A percentile compares a stretch with the other conserved stretches of the same genome.
These are phyloP conservation scores for Alternaria sp. DNA, from an alignment of 2,329 filamentous ascomycete genomes.

Conservation along the genomic window DNA sequence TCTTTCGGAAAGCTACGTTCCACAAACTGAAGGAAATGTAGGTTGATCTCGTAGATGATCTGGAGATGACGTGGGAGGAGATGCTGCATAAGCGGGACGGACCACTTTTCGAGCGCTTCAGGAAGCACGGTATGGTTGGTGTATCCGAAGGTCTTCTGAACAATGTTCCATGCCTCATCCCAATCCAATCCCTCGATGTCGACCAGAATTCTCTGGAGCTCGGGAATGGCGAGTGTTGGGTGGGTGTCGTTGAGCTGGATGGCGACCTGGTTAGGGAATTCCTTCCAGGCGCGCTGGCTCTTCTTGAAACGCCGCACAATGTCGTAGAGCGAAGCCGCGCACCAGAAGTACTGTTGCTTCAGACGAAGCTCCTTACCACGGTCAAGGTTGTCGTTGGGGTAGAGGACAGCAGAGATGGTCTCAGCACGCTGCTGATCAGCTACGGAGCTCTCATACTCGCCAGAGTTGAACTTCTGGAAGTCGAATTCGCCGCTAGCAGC, in stretches of 20 bases:
- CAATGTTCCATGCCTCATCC: conserved; percentile 85
- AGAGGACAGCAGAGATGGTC: conserved; percentile 96
- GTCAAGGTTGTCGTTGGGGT: conserved; percentile 97
- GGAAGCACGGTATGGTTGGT: conserved; percentile 98
- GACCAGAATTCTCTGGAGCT: conserved; percentile 89
- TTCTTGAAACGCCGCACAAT: conserved; percentile 99
- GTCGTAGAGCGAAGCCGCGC: conserved; percentile 92
- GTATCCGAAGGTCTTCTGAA: conserved; percentile 79
- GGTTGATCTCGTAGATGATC: conserved; percentile 98
- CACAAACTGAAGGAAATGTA: conserved; percentile 89
- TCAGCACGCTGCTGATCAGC: conserved; percentile 99
- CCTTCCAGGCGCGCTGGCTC: conserved; percentile 85
- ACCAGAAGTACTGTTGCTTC: conserved; percentile 99
- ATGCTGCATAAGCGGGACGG: conserved; percentile 89
- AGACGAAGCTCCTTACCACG: conserved; percentile 94
- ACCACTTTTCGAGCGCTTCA: conserved; percentile 98
- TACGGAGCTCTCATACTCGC: conserved; percentile 97
- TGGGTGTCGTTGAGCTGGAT: conserved; percentile 99
- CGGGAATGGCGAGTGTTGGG: conserved; percentile 93
- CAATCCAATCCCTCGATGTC: conserved; percentile 91
- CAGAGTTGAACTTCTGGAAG: conserved; percentile 99
- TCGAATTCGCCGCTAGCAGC: conserved; percentile 97
- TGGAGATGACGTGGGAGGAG: conserved; percentile 92
- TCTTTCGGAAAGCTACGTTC: conserved; percentile 92
- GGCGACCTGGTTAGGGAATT: conserved; percentile 93